Percentiles rank a stretch among this genome's conserved stretches.
phyloP scores from a whole-genome alignment of 2,329 filamentous ascomycete genomes.

The Fusarium stilboides region DNA sequence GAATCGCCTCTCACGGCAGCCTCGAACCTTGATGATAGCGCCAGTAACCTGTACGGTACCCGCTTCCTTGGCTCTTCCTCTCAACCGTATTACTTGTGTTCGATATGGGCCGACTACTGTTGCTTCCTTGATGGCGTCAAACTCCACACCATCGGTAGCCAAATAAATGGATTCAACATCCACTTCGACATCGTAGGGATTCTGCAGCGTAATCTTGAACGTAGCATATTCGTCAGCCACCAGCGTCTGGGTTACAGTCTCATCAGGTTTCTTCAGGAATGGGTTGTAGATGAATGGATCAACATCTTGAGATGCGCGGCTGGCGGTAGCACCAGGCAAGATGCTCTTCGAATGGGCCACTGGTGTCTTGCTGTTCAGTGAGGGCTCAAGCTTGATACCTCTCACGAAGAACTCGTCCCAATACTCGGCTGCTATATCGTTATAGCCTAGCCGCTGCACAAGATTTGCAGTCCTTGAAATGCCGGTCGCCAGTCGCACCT shows the following conservation, averaged over 20 bases:
- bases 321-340: slow-evolving; percentile 65
- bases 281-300: slow-evolving; percentile 98
- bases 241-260: slow-evolving; percentile 76
- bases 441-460: slow-evolving; percentile 81
- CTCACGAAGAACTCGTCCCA: slow-evolving; percentile 97
- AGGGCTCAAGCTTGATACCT: slow-evolving; percentile 78
- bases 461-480: slow-evolving; percentile 87
- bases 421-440: slow-evolving; percentile 83
- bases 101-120: slow-evolving; percentile 84
- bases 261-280: slow-evolving; percentile 79
- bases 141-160: slow-evolving; percentile 79
- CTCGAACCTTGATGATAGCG: slow-evolving; percentile 83
- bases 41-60: slow-evolving; percentile 83
- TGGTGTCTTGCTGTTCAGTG: slow-evolving; percentile 72
- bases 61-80: slow-evolving; percentile 75
- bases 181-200: slow-evolving; percentile 93
- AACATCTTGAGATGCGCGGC: slow-evolving; percentile 70
- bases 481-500: slow-evolving; percentile 85
- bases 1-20: slow-evolving; percentile 87
- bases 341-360: slow-evolving; percentile 74
- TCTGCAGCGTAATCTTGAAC: slow-evolving; percentile 89
- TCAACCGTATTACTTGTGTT: slow-evolving; percentile 82
- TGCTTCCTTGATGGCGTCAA: slow-evolving; percentile 76
- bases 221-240: slow-evolving; percentile 84
- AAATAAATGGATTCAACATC: slow-evolving; percentile 87